These are phyloP conservation scores for Candida mattraensis DNA, from an alignment of 805 yeast species.

Conservation along the genomic window DNA sequence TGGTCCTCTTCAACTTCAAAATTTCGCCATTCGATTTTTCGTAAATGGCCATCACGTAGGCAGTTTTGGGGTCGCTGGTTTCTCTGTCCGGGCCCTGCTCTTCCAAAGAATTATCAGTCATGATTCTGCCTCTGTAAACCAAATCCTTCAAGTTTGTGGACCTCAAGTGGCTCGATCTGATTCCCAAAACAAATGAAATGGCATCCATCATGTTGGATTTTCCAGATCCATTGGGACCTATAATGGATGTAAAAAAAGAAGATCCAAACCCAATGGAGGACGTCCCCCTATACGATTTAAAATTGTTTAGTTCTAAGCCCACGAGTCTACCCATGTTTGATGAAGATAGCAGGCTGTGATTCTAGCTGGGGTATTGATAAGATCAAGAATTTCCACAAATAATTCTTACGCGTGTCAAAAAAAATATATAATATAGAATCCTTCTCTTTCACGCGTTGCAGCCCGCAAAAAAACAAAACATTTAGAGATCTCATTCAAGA, in stretches of 20 bases:
- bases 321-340: slow-evolving; percentile 73
- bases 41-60: slow-evolving; percentile 78
- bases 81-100: slow-evolving; percentile 25
- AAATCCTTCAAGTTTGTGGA: slow-evolving; percentile 73
- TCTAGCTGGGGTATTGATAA: too few relatives aligned
- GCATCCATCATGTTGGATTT: slow-evolving; percentile 97
- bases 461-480: background rate
- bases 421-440: too few relatives aligned
- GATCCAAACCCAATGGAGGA: slow-evolving; percentile 80
- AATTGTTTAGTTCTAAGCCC: slow-evolving; percentile 78
- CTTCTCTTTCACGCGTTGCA: slow-evolving; percentile 4
- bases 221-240: slow-evolving; percentile 99
- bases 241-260: slow-evolving; percentile 80
- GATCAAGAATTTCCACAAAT: too few relatives aligned
- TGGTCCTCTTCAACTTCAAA: slow-evolving; percentile 61
- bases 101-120: slow-evolving; percentile 28
- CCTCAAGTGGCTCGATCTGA: slow-evolving; percentile 71
- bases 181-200: slow-evolving; percentile 88
- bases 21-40: slow-evolving; percentile 60
- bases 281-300: slow-evolving; percentile 86
- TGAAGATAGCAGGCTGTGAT: background rate
- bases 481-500: too few relatives aligned
- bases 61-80: slow-evolving; percentile 45
- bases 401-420: slow-evolving; percentile 9
- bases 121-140: slow-evolving; percentile 70